Conservation (phyloP, 1,284 basidiomycete genomes). For the Thecaphora thlaspeos region DNA sequence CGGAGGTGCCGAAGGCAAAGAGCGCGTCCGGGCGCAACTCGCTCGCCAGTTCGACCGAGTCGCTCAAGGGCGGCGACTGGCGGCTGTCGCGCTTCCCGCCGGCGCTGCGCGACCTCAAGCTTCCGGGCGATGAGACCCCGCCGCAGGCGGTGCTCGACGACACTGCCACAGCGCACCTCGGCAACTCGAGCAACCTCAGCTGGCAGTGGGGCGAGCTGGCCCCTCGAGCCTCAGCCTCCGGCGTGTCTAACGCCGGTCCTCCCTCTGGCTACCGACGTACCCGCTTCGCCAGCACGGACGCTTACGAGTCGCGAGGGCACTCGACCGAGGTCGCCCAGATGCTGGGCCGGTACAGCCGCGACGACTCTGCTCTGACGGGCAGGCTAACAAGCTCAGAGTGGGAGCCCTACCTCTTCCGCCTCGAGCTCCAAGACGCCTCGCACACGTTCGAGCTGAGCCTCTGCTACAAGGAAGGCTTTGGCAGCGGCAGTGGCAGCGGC, state of each 20-base stretch:
- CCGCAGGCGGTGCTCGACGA: conserved; percentile 13
- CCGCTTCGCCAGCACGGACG: conserved; percentile 25
- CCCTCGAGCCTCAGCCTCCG: background rate
- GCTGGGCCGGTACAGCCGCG: too few species aligned
- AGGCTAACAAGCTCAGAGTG: conserved; percentile 59
- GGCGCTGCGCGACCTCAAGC: conserved; percentile 15
- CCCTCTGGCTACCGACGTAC: conserved; percentile 6
- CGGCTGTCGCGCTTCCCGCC: conserved; percentile 8
- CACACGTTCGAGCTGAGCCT: conserved; percentile 62
- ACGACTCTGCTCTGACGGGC: conserved; percentile 11
- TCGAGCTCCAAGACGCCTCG: conserved; percentile 58
- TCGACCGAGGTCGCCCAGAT: conserved; percentile 11
- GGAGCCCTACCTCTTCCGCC: conserved; percentile 61
- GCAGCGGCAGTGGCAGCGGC: conserved; percentile 6
- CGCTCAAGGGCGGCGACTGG: conserved; percentile 1
- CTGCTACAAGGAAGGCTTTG: conserved; percentile 34
- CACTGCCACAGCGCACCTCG: conserved; percentile 15
- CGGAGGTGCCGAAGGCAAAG: conserved; percentile 26
- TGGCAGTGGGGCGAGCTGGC: conserved; percentile 26
- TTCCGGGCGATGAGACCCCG: conserved; percentile 20
- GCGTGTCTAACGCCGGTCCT: too few species aligned
- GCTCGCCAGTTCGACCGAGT: conserved; percentile 12
- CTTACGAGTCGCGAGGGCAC: conserved; percentile 15
- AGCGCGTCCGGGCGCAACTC: conserved; percentile 21
- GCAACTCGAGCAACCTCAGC: conserved; percentile 13